phyloP scores from a whole-genome alignment of 2,329 filamentous ascomycete genomes.

The Arthrobotrys megalospora region DNA sequence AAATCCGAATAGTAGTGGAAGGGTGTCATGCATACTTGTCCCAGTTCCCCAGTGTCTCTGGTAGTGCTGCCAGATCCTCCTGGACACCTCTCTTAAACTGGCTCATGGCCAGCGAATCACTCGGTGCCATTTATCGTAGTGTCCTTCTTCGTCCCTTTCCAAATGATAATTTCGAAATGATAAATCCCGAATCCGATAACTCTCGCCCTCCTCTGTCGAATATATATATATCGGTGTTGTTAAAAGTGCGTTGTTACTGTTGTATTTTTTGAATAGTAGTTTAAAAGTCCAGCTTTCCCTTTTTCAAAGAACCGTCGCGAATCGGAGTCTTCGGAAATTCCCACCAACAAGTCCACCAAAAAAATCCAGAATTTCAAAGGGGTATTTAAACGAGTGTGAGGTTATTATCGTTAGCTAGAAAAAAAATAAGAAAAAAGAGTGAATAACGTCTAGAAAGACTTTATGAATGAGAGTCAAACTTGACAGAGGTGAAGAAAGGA shows the following conservation, averaged over 20 bases:
- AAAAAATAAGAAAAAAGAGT: constrained; percentile 16
- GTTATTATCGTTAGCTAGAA: constrained; percentile 5
- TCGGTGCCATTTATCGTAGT: constrained; percentile 24
- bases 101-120: constrained; percentile 26
- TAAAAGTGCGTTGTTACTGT: constrained; percentile 35
- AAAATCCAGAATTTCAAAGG: constrained; percentile 3
- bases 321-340: constrained; percentile 34
- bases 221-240: constrained; percentile 6
- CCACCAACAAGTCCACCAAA: background rate
- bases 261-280: constrained; percentile 11
- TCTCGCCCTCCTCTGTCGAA: background rate
- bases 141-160: constrained; percentile 1
- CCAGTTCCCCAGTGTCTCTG: constrained; percentile 54
- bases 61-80: constrained; percentile 54
- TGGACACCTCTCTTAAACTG: constrained; percentile 67
- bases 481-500: constrained; percentile 14
- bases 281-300: constrained; percentile 55
- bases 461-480: constrained; percentile 25
- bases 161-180: background rate
- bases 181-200: background rate
- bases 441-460: constrained; percentile 17
- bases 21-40: constrained; percentile 49
- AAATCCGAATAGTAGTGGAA: background rate
- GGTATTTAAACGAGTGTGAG: constrained; percentile 42
- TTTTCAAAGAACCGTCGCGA: constrained; percentile 49